Evolutionary conservation across 306 rosid species (phyloP).

Genomic region (Datisca glomerata): DNA sequence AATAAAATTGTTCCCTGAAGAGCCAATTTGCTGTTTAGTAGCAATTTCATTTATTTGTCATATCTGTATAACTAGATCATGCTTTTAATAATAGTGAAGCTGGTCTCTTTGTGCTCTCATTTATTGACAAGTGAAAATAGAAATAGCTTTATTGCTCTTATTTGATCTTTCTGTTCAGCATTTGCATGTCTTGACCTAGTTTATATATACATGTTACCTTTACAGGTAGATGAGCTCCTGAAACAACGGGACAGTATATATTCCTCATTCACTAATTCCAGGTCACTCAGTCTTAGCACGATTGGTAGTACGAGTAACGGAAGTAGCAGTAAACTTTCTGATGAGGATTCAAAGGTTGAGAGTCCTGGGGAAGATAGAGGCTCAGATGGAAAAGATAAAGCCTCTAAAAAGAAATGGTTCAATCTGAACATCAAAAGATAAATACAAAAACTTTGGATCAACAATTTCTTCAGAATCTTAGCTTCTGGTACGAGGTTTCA

Average conservation of each 20-base stretch:
- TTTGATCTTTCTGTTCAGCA: too few species aligned
- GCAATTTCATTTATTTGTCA: too few species aligned
- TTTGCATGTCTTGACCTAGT: too few species aligned
- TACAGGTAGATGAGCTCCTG: constrained; percentile 95
- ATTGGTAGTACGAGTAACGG: constrained; percentile 55
- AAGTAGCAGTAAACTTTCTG: constrained; percentile 53
- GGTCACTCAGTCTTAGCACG: constrained; percentile 21
- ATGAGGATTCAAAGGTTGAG: constrained; percentile 50
- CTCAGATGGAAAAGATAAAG: constrained; percentile 81
- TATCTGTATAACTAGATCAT: too few species aligned
- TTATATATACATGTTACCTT: neutral
- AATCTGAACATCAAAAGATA: constrained; percentile 65
- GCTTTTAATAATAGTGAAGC: too few species aligned
- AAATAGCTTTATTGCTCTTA: too few species aligned
- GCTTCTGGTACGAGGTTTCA: too few species aligned
- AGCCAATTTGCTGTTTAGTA: too few species aligned
- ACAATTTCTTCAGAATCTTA: constrained; percentile 8
- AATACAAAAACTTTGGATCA: constrained; percentile 42
- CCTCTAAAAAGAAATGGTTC: constrained; percentile 91
- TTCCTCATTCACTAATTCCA: constrained; percentile 51
- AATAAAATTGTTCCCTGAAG: too few species aligned
- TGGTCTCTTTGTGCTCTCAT: too few species aligned
- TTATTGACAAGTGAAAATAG: too few species aligned
- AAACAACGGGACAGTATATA: constrained; percentile 83
- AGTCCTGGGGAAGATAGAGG: constrained; percentile 77